Evolutionary conservation across 2,329 filamentous ascomycete species (phyloP).

Genomic region (Fusarium secorum): DNA sequence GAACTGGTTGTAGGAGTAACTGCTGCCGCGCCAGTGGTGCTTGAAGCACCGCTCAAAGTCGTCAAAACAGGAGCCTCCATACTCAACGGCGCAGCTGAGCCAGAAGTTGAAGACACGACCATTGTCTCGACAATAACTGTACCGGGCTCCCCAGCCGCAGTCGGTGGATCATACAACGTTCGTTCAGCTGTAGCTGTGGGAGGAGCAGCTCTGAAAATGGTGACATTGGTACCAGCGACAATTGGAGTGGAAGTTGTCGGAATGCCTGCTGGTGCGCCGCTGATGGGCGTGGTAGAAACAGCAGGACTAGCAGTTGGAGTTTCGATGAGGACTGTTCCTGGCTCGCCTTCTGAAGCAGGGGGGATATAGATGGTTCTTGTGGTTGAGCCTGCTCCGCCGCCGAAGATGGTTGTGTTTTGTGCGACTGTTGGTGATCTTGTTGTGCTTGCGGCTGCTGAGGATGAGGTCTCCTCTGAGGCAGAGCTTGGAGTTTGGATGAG

Average conservation of each 20-base stretch:
- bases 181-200: constrained; percentile 1
- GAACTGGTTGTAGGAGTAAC: not conserved
- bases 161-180: constrained; percentile 7
- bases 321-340: constrained; percentile 17
- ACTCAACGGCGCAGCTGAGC: not conserved
- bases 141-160: constrained; percentile 4
- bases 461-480: not conserved
- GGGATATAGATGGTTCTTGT: constrained; percentile 5
- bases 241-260: not conserved
- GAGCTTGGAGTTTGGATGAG: not conserved
- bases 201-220: constrained; percentile 1
- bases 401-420: constrained; percentile 2
- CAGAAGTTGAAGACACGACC: not conserved
- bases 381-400: not conserved
- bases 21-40: not conserved
- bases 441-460: not conserved
- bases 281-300: not conserved
- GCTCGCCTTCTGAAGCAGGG: not conserved
- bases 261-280: not conserved
- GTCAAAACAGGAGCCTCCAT: not conserved
- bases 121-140: constrained; percentile 19
- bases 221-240: not conserved
- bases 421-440: not conserved
- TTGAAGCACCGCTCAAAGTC: not conserved
- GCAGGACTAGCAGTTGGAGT: not conserved